Percentiles rank a stretch among this genome's conserved stretches.
phyloP scores from a whole-genome alignment of 805 yeast species.

The Myxozyma neotropica region DNA sequence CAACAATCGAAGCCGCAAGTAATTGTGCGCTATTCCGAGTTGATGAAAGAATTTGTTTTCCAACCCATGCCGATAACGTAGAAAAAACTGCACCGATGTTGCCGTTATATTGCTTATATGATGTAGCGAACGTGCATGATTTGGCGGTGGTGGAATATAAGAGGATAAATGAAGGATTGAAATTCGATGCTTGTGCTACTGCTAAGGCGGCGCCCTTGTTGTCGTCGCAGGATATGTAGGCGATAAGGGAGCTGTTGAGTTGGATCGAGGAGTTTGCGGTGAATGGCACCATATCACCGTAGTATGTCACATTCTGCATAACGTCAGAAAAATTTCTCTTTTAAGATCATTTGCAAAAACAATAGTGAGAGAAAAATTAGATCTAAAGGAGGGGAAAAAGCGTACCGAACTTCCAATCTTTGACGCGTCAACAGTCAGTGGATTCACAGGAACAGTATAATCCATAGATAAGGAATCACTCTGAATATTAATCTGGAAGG shows the following conservation, averaged over 20 bases:
- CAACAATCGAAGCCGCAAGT: constrained; percentile 16
- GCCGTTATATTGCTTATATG: constrained; percentile 18
- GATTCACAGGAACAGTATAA: constrained; percentile 14
- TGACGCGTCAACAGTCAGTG: constrained; percentile 28
- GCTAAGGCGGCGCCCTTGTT: constrained; percentile 13
- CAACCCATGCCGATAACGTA: constrained; percentile 16
- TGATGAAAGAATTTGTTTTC: constrained; percentile 11
- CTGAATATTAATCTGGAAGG: constrained; percentile 15
- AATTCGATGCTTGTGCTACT: constrained; percentile 17
- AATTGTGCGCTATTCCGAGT: background rate
- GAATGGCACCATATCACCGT: constrained; percentile 19
- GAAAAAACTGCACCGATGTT: constrained; percentile 31
- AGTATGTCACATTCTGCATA: constrained; percentile 21
- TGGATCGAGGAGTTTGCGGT: constrained; percentile 18
- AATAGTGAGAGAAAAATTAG: background rate
- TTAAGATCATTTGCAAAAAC: no score
- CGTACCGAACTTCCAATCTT: constrained; percentile 12
- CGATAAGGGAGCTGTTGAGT: constrained; percentile 18
- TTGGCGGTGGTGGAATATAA: constrained; percentile 19
- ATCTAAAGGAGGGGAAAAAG: background rate
- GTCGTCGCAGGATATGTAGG: constrained; percentile 32
- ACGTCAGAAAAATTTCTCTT: constrained; percentile 10
- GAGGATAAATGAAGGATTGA: constrained; percentile 21
- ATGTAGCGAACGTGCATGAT: constrained; percentile 17
- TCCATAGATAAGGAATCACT: constrained; percentile 8